Conservation (phyloP, 768 basidiomycete species). For the Russula virescens region DNA sequence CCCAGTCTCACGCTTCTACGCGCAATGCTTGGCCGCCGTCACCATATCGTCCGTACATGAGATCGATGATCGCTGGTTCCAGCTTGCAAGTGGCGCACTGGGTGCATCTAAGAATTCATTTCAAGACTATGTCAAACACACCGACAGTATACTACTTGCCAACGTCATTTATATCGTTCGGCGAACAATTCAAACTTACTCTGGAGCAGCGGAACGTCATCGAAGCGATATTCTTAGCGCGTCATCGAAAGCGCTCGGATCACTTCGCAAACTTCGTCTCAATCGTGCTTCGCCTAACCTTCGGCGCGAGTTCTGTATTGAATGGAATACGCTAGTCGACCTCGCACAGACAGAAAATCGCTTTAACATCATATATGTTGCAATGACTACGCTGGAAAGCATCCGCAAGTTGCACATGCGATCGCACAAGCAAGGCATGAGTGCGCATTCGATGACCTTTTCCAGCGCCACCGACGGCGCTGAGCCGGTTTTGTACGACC, state of each 20-base stretch:
- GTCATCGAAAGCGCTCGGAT: not conserved
- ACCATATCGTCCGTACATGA: not conserved
- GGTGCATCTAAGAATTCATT: not conserved
- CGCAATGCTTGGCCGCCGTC: not conserved
- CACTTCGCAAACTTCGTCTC: not conserved
- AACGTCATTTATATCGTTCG: not conserved
- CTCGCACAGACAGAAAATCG: not conserved
- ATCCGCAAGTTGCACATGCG: not conserved
- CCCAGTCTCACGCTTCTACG: slow-evolving; percentile 1
- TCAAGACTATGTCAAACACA: not conserved
- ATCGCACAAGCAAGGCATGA: not conserved
- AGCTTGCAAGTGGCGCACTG: not conserved
- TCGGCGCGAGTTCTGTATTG: not conserved
- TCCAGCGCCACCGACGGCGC: not conserved
- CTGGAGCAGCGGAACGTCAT: not conserved
- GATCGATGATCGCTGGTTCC: slow-evolving; percentile 4
- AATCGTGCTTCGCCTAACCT: not conserved
- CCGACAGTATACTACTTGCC: slow-evolving; percentile 6
- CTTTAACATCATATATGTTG: not conserved
- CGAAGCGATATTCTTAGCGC: not conserved
- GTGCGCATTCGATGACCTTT: not conserved
- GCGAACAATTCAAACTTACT: not conserved
- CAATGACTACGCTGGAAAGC: not conserved
- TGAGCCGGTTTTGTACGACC: not conserved
- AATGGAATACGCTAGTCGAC: not conserved